phyloP scores from a whole-genome alignment of 169 alveolate species.

The Plasmodium fragile region DNA sequence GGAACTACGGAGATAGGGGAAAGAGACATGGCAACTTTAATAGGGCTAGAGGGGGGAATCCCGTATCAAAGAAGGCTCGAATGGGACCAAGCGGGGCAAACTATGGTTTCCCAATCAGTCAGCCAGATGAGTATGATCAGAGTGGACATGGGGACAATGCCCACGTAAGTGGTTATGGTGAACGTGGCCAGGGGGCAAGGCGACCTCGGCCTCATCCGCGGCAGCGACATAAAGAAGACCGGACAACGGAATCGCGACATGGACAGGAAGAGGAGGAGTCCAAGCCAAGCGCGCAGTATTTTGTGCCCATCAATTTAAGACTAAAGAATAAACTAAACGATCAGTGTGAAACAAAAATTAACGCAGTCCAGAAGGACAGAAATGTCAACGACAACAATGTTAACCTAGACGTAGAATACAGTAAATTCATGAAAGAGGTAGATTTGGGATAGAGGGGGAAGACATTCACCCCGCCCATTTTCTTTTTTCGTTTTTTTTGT shows the following conservation, averaged over 20 bases:
- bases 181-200: not conserved
- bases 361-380: slow-evolving; percentile 11
- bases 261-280: not conserved
- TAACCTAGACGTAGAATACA: slow-evolving; percentile 51
- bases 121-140: not conserved
- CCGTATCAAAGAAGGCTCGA: slow-evolving; percentile 11
- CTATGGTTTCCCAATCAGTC: not conserved
- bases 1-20: slow-evolving; percentile 26
- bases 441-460: slow-evolving; percentile 9
- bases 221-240: not conserved
- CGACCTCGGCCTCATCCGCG: not conserved
- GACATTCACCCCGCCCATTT: not conserved
- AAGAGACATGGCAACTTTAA: slow-evolving; percentile 8
- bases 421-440: slow-evolving; percentile 65
- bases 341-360: slow-evolving; percentile 62
- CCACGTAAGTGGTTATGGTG: not conserved
- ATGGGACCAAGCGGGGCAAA: slow-evolving; percentile 12
- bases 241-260: not conserved
- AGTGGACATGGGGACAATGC: not conserved
- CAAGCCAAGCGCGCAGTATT: slow-evolving; percentile 13
- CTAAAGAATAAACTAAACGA: slow-evolving; percentile 63
- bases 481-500: not conserved
- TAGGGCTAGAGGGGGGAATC: not conserved
- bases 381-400: slow-evolving; percentile 4
- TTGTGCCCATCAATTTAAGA: slow-evolving; percentile 68